Base-by-base conservation (phyloP, 768 basidiomycete species). In the Pulveroboletus sp. region DNA sequence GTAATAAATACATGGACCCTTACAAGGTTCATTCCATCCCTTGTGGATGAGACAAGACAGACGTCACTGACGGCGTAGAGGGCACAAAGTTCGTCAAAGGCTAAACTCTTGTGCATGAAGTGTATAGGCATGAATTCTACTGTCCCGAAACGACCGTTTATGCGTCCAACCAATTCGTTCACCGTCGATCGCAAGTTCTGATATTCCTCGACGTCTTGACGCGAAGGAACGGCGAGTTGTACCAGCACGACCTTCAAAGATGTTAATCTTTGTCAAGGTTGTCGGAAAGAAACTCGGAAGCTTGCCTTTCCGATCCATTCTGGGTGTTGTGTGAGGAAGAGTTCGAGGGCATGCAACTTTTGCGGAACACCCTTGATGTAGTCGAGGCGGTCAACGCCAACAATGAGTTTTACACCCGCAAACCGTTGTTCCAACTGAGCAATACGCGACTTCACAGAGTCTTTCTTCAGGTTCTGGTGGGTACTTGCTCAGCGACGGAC, bases 351-450 rank as follows among this genome's bases (percentile, higher is more conserved):
- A 64, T 97, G 93, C 41, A 99, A 71, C 71, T 99, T 99, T 68
- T 99, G 96, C 2, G 96, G 96, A 29, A 99, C 93, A 62, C 96
- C 96, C 77, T 99, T 99, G 84, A 99, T 98, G 72, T 99, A 99
- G 67, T 99, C 96, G 46, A 99, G 78, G 38, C 96, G 86, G 68
- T 99, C 96, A 23, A 99, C 96, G 43, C 96, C 96, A 56, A 98
- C 93, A 65, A 99, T 96, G 62, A 99, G 86, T 70, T 97, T 97
- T 64, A 92, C 89, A 40, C 89, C 95, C 38, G 85, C 80, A 70
- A 98, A 99, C 41, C 94, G 84, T 53, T 89, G 84, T 69, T 93
- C 87, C 23, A 99, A 79, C 51, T 85, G 80, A 38, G 78, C 64
- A 53, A 98, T 82, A 32, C 96, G 86, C 53, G 81, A 77, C 62